Evolutionary conservation across 2,329 filamentous ascomycete species (phyloP).

Genomic region (Ceratocystis cubensis): DNA sequence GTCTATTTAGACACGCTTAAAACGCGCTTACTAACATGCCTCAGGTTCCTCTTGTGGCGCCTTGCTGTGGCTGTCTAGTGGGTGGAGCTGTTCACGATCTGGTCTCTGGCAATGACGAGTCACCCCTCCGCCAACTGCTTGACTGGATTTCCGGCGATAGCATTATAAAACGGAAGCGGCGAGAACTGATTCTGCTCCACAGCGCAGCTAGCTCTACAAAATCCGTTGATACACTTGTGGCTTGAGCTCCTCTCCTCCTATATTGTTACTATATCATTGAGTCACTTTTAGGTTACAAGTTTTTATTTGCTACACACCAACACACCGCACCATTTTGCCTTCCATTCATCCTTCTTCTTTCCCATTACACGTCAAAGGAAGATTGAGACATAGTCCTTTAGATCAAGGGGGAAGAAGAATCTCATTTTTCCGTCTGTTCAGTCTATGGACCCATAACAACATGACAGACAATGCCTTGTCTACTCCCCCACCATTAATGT

Average conservation of each 20-base stretch:
- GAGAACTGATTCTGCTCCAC: conserved; percentile 13
- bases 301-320: neutral
- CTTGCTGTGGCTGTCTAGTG: conserved; percentile 51
- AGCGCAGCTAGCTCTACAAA: conserved; percentile 12
- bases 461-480: no score
- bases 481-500: no score
- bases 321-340: no score
- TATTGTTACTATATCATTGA: neutral
- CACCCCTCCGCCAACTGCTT: conserved; percentile 49
- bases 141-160: conserved; percentile 19
- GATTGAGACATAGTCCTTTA: no score
- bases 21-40: conserved; percentile 12
- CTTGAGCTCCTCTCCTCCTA: conserved; percentile 6
- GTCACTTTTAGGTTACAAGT: neutral
- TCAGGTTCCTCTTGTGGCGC: conserved; percentile 53
- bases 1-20: neutral
- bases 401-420: no score
- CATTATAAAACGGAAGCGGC: conserved; percentile 6
- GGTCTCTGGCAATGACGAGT: conserved; percentile 57
- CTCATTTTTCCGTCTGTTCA: no score
- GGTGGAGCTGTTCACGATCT: conserved; percentile 56
- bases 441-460: no score
- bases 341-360: no score
- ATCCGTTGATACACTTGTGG: conserved; percentile 19
- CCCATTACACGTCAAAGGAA: no score